Conservation (phyloP, 495 filamentous ascomycete species). For the Aspergillus homomorphus region DNA sequence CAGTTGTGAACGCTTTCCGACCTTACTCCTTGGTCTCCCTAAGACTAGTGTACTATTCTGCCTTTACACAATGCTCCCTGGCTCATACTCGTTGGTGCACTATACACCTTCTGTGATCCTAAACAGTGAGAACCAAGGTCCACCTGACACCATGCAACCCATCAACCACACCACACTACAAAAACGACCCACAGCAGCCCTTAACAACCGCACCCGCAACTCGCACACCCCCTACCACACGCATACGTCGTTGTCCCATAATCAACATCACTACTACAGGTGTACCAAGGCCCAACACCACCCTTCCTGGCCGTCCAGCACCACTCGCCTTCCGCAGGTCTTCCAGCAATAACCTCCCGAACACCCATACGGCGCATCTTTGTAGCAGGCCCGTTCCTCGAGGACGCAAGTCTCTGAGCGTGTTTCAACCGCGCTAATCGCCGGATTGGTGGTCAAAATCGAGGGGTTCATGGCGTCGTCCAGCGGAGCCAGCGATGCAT, state of each 20-base stretch:
- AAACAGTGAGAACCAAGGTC: not conserved
- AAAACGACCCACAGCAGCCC: too few species aligned
- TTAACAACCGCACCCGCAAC: constrained; percentile 7
- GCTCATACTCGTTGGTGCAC: too few species aligned
- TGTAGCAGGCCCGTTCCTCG: not conserved
- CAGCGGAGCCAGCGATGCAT: constrained; percentile 3
- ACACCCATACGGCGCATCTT: constrained; percentile 7
- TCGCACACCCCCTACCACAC: constrained; percentile 4
- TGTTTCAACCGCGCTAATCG: not conserved
- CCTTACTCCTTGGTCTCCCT: not conserved
- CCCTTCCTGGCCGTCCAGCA: constrained; percentile 6
- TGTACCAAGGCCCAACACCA: constrained; percentile 4
- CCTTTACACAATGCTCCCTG: too few species aligned
- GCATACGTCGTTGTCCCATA: constrained; percentile 3
- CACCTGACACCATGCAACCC: not conserved
- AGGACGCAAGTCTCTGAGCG: not conserved
- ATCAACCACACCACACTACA: too few species aligned
- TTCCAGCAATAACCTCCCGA: constrained; percentile 8
- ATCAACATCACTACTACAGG: not conserved
- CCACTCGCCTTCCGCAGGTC: constrained; percentile 7
- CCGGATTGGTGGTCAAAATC: not conserved
- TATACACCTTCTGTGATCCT: not conserved
- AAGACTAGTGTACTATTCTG: not conserved
- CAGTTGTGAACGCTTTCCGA: not conserved
- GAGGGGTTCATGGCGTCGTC: constrained; percentile 1